Evolutionary conservation across 495 filamentous ascomycete species (phyloP).

Genomic region (Aspergillus conjunctus): DNA sequence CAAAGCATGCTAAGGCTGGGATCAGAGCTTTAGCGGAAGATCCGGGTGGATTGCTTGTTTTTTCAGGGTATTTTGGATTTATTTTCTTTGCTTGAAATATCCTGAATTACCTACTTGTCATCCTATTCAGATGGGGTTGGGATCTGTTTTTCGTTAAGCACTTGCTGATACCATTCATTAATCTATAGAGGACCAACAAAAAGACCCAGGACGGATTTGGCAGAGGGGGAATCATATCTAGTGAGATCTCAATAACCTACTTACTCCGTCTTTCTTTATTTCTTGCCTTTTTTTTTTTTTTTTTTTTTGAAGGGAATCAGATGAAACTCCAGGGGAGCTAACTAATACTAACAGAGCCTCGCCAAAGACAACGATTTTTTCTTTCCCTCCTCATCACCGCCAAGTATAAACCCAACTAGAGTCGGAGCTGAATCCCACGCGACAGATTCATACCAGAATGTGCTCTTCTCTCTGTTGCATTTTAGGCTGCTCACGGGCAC

Average conservation of each 20-base stretch:
- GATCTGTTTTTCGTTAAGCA: neutral
- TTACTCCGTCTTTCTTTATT: neutral
- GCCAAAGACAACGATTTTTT: conserved; percentile 46
- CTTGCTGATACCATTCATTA: neutral
- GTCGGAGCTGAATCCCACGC: conserved; percentile 63
- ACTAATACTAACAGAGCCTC: conserved; percentile 45
- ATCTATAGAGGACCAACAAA: conserved; percentile 63
- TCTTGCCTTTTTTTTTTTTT: neutral
- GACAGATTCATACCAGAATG: conserved; percentile 79
- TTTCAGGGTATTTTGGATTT: conserved; percentile 65
- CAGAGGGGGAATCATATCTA: conserved; percentile 71
- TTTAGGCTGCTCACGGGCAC: conserved; percentile 53
- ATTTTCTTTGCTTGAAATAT: neutral
- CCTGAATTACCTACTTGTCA: no score
- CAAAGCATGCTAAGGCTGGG: conserved; percentile 68
- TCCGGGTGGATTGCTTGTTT: conserved; percentile 54
- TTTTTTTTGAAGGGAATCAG: neutral
- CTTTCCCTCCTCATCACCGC: conserved; percentile 17
- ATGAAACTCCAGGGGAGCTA: neutral
- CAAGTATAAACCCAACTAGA: conserved; percentile 20
- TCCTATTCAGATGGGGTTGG: no score
- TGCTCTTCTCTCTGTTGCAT: conserved; percentile 66
- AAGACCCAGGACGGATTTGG: conserved; percentile 45
- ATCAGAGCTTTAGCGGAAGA: conserved; percentile 48
- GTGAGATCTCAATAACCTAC: conserved; percentile 27